Percentiles rank a stretch among this genome's conserved stretches.
Evolutionary conservation across 192 early-diverging fungal genomes (phyloP).

Genomic region (Radiomyces spectabilis): DNA sequence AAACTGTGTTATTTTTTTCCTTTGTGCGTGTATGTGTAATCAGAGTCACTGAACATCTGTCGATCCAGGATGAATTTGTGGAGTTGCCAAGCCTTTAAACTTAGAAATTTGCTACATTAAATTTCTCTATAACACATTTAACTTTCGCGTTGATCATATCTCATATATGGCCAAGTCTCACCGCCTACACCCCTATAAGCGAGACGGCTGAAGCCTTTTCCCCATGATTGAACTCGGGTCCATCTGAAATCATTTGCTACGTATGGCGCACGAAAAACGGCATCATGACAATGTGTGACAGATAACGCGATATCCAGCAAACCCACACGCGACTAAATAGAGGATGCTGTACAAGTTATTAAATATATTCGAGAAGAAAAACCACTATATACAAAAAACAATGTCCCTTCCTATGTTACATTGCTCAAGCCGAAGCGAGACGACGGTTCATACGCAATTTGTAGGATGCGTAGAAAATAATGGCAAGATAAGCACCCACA

Average conservation of each 20-base stretch:
- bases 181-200: too few relatives aligned
- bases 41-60: not conserved
- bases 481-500: slow-evolving; percentile 35
- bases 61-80: not conserved
- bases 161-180: too few relatives aligned
- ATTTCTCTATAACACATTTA: too few relatives aligned
- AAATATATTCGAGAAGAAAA: too few relatives aligned
- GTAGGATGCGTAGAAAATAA: slow-evolving; percentile 29
- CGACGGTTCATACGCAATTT: slow-evolving; percentile 10
- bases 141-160: too few relatives aligned
- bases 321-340: too few relatives aligned
- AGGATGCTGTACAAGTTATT: too few relatives aligned
- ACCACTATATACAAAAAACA: not conserved
- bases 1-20: not conserved
- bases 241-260: too few relatives aligned
- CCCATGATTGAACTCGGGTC: too few relatives aligned
- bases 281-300: not conserved
- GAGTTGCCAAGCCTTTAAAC: not conserved
- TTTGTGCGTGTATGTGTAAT: not conserved
- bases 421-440: not conserved
- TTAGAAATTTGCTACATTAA: not conserved
- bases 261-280: not conserved
- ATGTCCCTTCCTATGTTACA: not conserved
- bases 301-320: not conserved
- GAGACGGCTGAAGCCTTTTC: too few relatives aligned